Evolutionary conservation across 2,329 filamentous ascomycete species (phyloP), one percentile per base, ranked within the genome.

Genomic region (Diaporthe ampelina): DNA sequence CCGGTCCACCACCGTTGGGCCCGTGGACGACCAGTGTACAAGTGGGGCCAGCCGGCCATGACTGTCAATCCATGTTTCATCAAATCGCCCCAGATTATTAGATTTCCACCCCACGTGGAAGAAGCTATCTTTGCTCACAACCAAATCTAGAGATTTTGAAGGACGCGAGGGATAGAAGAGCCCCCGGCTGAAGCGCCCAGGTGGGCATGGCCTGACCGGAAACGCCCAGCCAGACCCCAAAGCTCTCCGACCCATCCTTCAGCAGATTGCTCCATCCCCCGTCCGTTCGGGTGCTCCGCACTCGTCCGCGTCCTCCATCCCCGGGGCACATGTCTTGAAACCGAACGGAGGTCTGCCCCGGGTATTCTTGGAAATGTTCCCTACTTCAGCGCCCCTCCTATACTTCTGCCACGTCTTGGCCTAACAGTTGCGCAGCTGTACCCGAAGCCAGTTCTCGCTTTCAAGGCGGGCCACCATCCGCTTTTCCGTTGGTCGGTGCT

Each of bases 391-490:
- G 15, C 81, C 74, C 73, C 84, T 82, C 73, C 85, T 82, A 70
- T 83, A 83, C 8, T 24, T 61, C 15, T 50, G 40, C 56, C 58
- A 59, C 11, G 2, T 72, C 32, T 26, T 69, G 9, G 43, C 35
- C 71, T 88, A 76, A 79, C 83, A 85, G 3, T 85, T 84, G 59
- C 81, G 84, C 24, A 90, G 68, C 24, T 91, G 83, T 57, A 86
- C 85, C 37, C 85, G 82, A 76, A 90, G 86, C 77, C 93, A 90
- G 78, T 92, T 86, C 32, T 86, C 85, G 54, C 93, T 89, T 77
- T 86, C 87, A 67, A 93, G 83, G 58, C 88, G 83, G 58, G 88
- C 85, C 0, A 89, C 91, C 48, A 89, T 89, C 84, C 86, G 92
- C 78, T 90, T 90, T 11, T 40, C 37, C 85, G 32, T 88, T 83